These are phyloP conservation scores for Phytophthora megakarya DNA, from an alignment of 352 stramenopile genomes.

Conservation along the genomic window DNA sequence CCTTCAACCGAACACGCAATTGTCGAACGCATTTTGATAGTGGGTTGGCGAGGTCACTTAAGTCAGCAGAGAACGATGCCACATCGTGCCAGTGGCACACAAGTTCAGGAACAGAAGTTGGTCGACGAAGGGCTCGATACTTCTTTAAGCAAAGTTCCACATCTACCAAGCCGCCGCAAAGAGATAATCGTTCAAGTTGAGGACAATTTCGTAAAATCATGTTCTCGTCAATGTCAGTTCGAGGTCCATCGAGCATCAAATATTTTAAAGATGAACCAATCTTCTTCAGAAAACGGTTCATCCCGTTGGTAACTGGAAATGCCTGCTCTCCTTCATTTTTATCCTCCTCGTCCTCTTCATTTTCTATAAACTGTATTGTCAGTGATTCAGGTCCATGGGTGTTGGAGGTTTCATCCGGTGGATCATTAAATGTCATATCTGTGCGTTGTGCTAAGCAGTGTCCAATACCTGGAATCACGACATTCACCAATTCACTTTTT, in stretches of 20 bases:
- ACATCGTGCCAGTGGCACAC: conserved; percentile 1
- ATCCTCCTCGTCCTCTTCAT: not conserved
- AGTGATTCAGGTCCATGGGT: not conserved
- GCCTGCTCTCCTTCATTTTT: no score
- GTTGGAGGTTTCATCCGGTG: not conserved
- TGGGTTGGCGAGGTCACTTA: not conserved
- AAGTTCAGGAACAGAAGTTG: not conserved
- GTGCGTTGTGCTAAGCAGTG: conserved; percentile 14
- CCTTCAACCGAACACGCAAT: conserved; percentile 2
- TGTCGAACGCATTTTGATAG: not conserved
- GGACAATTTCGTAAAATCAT: conserved; percentile 3
- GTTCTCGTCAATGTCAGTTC: conserved; percentile 1
- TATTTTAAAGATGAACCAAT: not conserved
- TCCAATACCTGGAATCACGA: conserved; percentile 8
- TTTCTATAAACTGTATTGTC: conserved; percentile 7
- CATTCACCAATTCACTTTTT: conserved; percentile 8
- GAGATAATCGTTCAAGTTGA: not conserved
- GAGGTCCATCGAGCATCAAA: conserved; percentile 1
- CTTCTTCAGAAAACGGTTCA: not conserved
- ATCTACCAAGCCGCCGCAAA: conserved; percentile 1
- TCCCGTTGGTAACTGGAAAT: not conserved
- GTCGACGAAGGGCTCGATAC: not conserved
- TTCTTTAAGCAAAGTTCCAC: conserved; percentile 4
- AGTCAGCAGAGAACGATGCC: not conserved
- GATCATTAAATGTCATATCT: not conserved